phyloP scores from a whole-genome alignment of 1,284 basidiomycete genomes.

The Agroathelia rolfsii region DNA sequence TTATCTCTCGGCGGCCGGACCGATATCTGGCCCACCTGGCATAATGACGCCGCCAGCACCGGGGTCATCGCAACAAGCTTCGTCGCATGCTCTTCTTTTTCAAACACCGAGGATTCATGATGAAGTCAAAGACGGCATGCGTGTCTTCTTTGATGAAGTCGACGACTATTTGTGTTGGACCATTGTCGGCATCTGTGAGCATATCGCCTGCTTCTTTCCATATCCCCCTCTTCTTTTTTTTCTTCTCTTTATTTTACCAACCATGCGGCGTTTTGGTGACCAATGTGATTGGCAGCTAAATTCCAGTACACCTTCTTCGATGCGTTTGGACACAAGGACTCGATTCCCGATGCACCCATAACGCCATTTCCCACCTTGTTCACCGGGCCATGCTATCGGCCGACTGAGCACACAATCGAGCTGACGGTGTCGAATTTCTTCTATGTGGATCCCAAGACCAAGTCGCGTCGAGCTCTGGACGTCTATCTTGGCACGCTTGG shows the following conservation, averaged over 20 bases:
- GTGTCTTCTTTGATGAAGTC: conserved; percentile 71
- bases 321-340: conserved; percentile 69
- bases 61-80: conserved; percentile 63
- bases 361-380: conserved; percentile 86
- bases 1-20: conserved; percentile 76
- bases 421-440: conserved; percentile 81
- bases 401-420: conserved; percentile 64
- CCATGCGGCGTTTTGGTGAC: no score
- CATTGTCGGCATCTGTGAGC: conserved; percentile 89
- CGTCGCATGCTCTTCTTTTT: conserved; percentile 71
- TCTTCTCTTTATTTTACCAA: no score
- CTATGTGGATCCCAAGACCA: conserved; percentile 60
- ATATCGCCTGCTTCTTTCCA: no score
- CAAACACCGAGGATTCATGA: conserved; percentile 65
- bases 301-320: conserved; percentile 95
- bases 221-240: no score
- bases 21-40: conserved; percentile 65
- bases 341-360: conserved; percentile 68
- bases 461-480: conserved; percentile 60
- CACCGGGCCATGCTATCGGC: conserved; percentile 68
- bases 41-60: conserved; percentile 52
- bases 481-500: conserved; percentile 87
- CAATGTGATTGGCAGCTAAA: conserved; percentile 48
- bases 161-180: conserved; percentile 95
- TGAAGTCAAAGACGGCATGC: conserved; percentile 64